phyloP scores from a whole-genome alignment of 164 flowering plant genomes.

The Chimonanthus salicifolius region DNA sequence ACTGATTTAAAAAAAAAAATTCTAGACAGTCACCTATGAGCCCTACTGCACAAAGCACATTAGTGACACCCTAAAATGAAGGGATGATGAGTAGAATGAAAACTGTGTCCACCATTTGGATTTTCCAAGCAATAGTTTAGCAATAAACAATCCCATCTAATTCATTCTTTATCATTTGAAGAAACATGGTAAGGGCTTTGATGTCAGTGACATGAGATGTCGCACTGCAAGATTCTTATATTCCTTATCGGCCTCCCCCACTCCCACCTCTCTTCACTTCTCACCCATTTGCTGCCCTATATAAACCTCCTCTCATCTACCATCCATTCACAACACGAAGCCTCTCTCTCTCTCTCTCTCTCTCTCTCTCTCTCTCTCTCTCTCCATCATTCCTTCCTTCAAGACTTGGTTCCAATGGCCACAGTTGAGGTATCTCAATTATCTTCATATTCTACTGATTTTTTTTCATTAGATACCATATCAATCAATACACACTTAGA shows the following conservation, averaged over 20 bases:
- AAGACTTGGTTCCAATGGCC: constrained; percentile 9
- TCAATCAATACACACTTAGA: neutral
- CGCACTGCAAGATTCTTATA: neutral
- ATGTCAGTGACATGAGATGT: constrained; percentile 6
- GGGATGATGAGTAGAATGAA: neutral
- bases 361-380: neutral
- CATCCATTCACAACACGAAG: neutral
- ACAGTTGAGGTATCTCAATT: constrained; percentile 8
- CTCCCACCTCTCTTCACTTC: neutral
- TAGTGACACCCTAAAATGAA: neutral
- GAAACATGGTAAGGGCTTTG: neutral
- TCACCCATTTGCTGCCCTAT: neutral
- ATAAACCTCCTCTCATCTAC: neutral
- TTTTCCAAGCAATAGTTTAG: neutral
- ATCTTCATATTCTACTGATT: neutral
- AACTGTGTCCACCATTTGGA: constrained; percentile 1
- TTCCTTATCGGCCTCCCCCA: too few relatives aligned
- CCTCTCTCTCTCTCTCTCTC: neutral
- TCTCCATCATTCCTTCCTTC: too few relatives aligned
- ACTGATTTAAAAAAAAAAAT: too few relatives aligned
- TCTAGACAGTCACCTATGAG: neutral
- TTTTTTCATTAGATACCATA: neutral
- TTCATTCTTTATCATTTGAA: neutral
- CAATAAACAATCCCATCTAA: neutral
- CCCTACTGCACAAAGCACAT: constrained; percentile 1